phyloP scores from a whole-genome alignment of 75 land plant genomes.

The Cupressus sempervirens region DNA sequence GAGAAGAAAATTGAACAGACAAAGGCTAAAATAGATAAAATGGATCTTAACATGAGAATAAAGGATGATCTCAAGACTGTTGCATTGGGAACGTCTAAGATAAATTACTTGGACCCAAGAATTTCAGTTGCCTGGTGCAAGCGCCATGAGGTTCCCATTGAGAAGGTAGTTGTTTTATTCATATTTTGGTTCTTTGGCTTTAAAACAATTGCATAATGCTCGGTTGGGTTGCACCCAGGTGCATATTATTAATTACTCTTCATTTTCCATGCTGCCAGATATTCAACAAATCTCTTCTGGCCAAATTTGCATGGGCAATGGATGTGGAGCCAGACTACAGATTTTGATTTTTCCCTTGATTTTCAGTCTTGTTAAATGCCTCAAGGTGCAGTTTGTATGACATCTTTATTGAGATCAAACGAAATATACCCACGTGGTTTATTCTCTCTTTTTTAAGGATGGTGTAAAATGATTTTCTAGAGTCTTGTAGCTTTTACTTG shows the following conservation, averaged over 20 bases:
- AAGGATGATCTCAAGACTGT: constrained; percentile 96
- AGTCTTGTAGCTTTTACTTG: not conserved
- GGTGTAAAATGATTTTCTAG: constrained; percentile 11
- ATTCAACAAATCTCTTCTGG: constrained; percentile 92
- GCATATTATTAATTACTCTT: not conserved
- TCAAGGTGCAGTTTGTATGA: not conserved
- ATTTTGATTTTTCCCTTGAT: constrained; percentile 44
- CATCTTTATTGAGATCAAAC: constrained; percentile 9
- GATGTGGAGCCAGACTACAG: constrained; percentile 86
- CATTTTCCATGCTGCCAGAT: constrained; percentile 40
- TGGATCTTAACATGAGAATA: constrained; percentile 66
- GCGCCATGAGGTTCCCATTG: constrained; percentile 96
- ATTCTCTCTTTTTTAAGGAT: constrained; percentile 6
- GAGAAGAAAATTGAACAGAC: constrained; percentile 74
- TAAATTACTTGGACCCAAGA: constrained; percentile 97
- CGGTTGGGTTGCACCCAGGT: not conserved
- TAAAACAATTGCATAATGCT: not conserved
- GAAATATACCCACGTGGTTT: constrained; percentile 7
- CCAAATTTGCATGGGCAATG: constrained; percentile 98
- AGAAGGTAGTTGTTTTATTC: constrained; percentile 62
- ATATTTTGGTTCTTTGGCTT: not conserved
- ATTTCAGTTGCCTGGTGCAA: constrained; percentile 99
- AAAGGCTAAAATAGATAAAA: constrained; percentile 77
- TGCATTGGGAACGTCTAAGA: constrained; percentile 96
- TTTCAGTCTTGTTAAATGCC: not conserved